Base-by-base conservation (phyloP, 2,329 filamentous ascomycete species). In the Aspergillus pseudoglaucus region DNA sequence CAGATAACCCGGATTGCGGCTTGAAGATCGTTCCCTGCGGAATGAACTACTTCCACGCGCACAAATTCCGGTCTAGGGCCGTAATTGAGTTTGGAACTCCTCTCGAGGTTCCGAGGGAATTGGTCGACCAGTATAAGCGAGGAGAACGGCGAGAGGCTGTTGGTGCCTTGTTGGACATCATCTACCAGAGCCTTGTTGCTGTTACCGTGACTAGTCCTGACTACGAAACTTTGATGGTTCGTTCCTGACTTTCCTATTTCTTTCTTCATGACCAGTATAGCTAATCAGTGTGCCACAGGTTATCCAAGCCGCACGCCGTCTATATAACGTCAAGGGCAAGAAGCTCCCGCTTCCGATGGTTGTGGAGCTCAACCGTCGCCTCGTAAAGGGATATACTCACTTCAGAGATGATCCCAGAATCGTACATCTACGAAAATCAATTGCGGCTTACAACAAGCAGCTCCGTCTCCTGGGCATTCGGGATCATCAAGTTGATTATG, bases 21-120 rank as follows among this genome's bases (percentile, higher is more conserved):
- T 75, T 98, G 52, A 94, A 90, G 69, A 96, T 98, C 59, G 88
- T 98, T 20, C 93, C 93, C 3, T 90, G 93, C 45, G 91, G 91
- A 59, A 96, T 98, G 91, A 98, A 98, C 70, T 98, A 98, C 71
- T 98, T 98, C 72, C 91, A 97, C 69, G 88, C 91, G 0, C 91
- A 98, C 77, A 98, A 97, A 68, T 98, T 98, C 71, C 86, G 91
- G 41, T 97, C 91, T 54, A 82, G 93, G 64, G 93, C 91, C 32
- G 91, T 98, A 4, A 84, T 97, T 51, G 93, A 98, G 64, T 98
- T 97, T 60, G 93, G 93, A 7, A 84, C 82, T 22, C 90, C 93
- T 0, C 84, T 97, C 53, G 87, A 95, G 56, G 83, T 97, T 8
- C 86, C 90, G 0, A 75, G 76, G 17, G 87, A 95, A 60, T 73